phyloP scores from a whole-genome alignment of 129 eudicot species.

The Chrysanthemum seticuspe region DNA sequence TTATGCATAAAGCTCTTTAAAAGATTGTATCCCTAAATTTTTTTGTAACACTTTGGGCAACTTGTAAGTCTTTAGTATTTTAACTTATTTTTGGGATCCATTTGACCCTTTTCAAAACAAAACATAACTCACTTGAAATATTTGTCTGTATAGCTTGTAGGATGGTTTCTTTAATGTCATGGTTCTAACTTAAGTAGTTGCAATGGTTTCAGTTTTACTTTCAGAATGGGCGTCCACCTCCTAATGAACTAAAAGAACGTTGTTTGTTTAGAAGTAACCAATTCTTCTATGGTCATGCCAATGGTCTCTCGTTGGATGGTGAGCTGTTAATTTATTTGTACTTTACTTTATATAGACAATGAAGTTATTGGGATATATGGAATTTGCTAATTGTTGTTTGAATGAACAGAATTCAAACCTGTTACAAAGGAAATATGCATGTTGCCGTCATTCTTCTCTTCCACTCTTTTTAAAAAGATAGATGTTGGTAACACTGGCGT shows the following conservation, averaged over 20 bases:
- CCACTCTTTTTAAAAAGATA: constrained; percentile 50
- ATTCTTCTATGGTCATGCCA: constrained; percentile 47
- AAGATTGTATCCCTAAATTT: too few relatives aligned
- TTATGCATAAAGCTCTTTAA: too few relatives aligned
- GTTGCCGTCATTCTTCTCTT: constrained; percentile 63
- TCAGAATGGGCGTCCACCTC: constrained; percentile 62
- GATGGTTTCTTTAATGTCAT: not conserved
- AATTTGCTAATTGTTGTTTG: constrained; percentile 3
- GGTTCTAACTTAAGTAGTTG: constrained; percentile 15
- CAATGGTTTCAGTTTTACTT: constrained; percentile 61
- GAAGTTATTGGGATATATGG: constrained; percentile 15
- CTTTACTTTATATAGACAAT: not conserved
- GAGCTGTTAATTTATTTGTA: constrained; percentile 18
- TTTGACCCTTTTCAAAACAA: not conserved
- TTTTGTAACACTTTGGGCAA: too few relatives aligned
- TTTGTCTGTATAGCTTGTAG: not conserved
- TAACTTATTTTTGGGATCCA: not conserved
- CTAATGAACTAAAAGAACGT: constrained; percentile 54
- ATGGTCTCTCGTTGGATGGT: constrained; percentile 59
- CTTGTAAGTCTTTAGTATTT: too few relatives aligned
- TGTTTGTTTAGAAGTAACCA: constrained; percentile 51
- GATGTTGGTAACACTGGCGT: constrained; percentile 46
- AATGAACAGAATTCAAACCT: constrained; percentile 47
- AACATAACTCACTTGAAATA: too few relatives aligned
- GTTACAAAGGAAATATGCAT: constrained; percentile 65